These are phyloP conservation scores for Centella asiatica DNA, from an alignment of 129 eudicot species.

Conservation along the genomic window DNA sequence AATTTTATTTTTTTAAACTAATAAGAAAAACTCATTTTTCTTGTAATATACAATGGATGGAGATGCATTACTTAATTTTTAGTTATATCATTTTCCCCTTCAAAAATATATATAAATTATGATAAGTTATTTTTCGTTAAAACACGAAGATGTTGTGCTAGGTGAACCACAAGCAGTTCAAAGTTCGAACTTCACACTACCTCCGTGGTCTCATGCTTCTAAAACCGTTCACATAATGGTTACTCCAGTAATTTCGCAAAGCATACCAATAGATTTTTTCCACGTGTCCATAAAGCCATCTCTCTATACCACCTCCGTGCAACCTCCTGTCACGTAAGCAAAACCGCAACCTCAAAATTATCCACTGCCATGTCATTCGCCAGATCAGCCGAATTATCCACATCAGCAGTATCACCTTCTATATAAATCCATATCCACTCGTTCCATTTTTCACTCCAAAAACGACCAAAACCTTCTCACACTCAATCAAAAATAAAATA, in stretches of 20 bases:
- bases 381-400: background rate
- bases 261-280: background rate
- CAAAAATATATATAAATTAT: too few species aligned
- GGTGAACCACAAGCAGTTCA: too few species aligned
- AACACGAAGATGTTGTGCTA: too few species aligned
- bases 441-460: conserved; percentile 1
- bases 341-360: background rate
- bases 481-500: background rate
- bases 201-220: too few species aligned
- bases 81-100: too few species aligned
- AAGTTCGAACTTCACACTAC: too few species aligned
- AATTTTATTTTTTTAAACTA: too few species aligned
- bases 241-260: background rate
- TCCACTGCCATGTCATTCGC: conserved; percentile 2
- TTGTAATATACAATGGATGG: too few species aligned
- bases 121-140: too few species aligned
- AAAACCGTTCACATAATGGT: too few species aligned
- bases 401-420: conserved; percentile 2
- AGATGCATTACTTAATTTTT: too few species aligned
- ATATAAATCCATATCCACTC: conserved; percentile 10
- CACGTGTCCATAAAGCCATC: background rate
- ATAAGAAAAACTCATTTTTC: too few species aligned
- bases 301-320: background rate
- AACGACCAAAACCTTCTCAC: background rate
- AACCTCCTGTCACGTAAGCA: background rate